These are phyloP conservation scores for Quambalaria eucalypti DNA, from an alignment of 1,284 basidiomycete species.

Conservation along the genomic window DNA sequence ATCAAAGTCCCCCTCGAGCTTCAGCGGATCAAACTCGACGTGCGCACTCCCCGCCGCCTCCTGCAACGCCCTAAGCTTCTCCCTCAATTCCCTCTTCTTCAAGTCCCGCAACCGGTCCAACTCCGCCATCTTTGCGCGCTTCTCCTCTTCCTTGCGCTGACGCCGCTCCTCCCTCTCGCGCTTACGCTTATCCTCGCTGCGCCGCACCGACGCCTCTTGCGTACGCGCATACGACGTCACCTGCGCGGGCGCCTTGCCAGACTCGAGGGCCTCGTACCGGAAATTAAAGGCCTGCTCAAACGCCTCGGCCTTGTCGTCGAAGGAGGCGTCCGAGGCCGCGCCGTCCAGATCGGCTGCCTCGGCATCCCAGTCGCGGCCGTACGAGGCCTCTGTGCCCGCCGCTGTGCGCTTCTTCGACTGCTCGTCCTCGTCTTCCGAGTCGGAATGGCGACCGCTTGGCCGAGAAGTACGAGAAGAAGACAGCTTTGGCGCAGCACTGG, in stretches of 20 bases:
- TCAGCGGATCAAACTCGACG: conserved; percentile 26
- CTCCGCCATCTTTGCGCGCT: conserved; percentile 37
- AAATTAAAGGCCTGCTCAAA: conserved; percentile 46
- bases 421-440: neutral
- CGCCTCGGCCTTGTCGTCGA: conserved; percentile 42
- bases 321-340: conserved; percentile 22
- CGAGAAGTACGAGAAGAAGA: neutral
- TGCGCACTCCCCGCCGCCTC: conserved; percentile 34
- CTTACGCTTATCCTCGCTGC: conserved; percentile 40
- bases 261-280: conserved; percentile 38
- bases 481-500: conserved; percentile 13
- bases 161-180: conserved; percentile 34
- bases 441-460: neutral
- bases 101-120: conserved; percentile 32
- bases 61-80: conserved; percentile 35
- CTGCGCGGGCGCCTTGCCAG: conserved; percentile 24
- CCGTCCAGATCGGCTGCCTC: conserved; percentile 43
- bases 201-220: conserved; percentile 19
- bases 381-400: neutral
- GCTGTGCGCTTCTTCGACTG: neutral
- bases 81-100: conserved; percentile 37
- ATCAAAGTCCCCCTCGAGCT: conserved; percentile 43
- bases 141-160: conserved; percentile 40
- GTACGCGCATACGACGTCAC: conserved; percentile 36
- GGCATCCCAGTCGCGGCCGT: conserved; percentile 40